Percentiles rank a stretch among this genome's conserved stretches.
Evolutionary conservation across 2,329 filamentous ascomycete species (phyloP).

Genomic region (Golovinomyces cichoracearum): DNA sequence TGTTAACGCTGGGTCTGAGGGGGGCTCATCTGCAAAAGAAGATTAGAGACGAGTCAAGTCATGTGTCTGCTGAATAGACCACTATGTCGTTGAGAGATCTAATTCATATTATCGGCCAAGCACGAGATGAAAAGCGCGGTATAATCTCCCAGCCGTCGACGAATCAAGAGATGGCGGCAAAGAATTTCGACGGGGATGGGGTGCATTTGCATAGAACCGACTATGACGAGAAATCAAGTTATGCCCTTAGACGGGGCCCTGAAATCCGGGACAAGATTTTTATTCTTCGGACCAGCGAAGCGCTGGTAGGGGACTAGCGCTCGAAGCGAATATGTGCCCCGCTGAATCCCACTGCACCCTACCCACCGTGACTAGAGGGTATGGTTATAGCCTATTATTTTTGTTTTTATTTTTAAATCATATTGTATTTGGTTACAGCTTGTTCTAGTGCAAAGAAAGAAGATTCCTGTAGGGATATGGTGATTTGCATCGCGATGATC

Average conservation of each 20-base stretch:
- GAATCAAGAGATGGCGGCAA: neutral
- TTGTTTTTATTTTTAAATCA: no score
- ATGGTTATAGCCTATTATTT: no score
- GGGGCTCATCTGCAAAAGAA: neutral
- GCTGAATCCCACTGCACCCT: no score
- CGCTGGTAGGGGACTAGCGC: neutral
- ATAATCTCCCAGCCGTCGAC: neutral
- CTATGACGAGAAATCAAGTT: neutral
- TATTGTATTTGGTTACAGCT: no score
- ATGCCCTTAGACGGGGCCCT: neutral
- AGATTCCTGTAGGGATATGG: no score
- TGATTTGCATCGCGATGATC: no score
- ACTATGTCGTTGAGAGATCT: neutral
- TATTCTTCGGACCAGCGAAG: neutral
- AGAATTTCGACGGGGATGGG: neutral
- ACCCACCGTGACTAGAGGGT: no score
- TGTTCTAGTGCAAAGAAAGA: no score
- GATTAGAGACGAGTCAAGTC: neutral
- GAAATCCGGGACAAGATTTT: neutral
- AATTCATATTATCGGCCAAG: neutral
- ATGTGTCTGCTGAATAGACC: neutral
- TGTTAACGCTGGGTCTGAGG: no score
- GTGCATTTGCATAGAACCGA: neutral
- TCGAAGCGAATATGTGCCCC: neutral
- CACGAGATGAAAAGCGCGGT: neutral